A percentile compares a stretch with the other conserved stretches of the same genome.
These are phyloP conservation scores for Agroathelia rolfsii DNA, from an alignment of 1,284 basidiomycete species.

Conservation along the genomic window DNA sequence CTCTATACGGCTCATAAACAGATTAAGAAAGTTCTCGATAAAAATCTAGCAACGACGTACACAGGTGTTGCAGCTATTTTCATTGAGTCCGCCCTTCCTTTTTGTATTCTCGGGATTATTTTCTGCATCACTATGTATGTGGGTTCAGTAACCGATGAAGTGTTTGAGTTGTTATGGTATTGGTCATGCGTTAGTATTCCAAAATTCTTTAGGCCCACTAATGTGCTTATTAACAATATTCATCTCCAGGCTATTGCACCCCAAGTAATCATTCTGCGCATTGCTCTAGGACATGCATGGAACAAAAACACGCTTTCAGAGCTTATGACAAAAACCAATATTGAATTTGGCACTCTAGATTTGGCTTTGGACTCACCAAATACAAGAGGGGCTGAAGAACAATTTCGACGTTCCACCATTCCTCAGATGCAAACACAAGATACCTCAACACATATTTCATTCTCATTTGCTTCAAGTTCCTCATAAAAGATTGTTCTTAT, in stretches of 20 bases:
- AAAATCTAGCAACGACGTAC: constrained; percentile 10
- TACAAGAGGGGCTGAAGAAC: too few species aligned
- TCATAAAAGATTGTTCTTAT: too few species aligned
- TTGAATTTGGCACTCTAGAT: too few species aligned
- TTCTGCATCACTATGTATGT: constrained; percentile 17
- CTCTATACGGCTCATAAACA: constrained; percentile 9
- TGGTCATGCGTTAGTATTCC: too few species aligned
- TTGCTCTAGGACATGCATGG: constrained; percentile 14
- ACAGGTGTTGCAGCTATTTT: constrained; percentile 10
- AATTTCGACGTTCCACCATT: too few species aligned
- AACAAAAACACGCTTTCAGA: constrained; percentile 6
- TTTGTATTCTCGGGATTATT: constrained; percentile 16
- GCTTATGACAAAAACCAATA: too few species aligned
- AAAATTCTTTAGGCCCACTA: constrained; percentile 17
- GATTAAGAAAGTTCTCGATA: constrained; percentile 9
- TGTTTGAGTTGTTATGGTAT: too few species aligned
- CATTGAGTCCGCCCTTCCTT: constrained; percentile 12
- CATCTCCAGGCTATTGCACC: constrained; percentile 13
- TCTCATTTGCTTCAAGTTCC: too few species aligned
- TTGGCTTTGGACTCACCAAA: too few species aligned
- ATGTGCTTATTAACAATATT: constrained; percentile 14
- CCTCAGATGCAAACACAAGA: too few species aligned
- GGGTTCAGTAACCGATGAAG: constrained; percentile 13
- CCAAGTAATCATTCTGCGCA: constrained; percentile 14
- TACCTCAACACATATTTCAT: too few species aligned